phyloP scores from a whole-genome alignment of 805 yeast species.

The Kazachstania africana region DNA sequence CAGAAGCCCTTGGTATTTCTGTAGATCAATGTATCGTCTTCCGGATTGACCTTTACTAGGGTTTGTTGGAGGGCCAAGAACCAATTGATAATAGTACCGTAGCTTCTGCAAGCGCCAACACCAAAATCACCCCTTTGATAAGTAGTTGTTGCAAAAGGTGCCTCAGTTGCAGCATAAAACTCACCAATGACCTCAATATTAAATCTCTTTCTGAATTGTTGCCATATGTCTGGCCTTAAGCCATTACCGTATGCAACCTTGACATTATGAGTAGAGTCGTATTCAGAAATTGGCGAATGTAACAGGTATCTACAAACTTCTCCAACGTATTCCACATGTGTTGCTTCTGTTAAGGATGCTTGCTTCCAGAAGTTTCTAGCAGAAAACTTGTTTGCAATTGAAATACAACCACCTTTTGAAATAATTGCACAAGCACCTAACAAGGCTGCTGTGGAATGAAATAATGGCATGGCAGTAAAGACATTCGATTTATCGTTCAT shows the following conservation, averaged over 20 bases:
- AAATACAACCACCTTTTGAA: slow-evolving; percentile 60
- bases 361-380: slow-evolving; percentile 85
- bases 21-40: slow-evolving; percentile 60
- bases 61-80: slow-evolving; percentile 43
- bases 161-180: slow-evolving; percentile 88
- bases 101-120: slow-evolving; percentile 78
- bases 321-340: slow-evolving; percentile 87
- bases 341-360: slow-evolving; percentile 55
- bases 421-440: slow-evolving; percentile 67
- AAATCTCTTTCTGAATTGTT: slow-evolving; percentile 64
- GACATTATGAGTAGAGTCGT: slow-evolving; percentile 50
- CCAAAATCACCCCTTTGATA: slow-evolving; percentile 71
- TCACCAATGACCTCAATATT: slow-evolving; percentile 70
- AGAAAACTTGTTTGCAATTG: slow-evolving; percentile 72
- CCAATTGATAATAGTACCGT: slow-evolving; percentile 48
- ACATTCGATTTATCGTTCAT: slow-evolving; percentile 44
- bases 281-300: slow-evolving; percentile 52
- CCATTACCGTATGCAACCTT: slow-evolving; percentile 84
- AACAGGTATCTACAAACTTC: slow-evolving; percentile 83
- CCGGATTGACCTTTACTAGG: slow-evolving; percentile 66
- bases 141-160: slow-evolving; percentile 79
- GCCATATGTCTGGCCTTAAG: slow-evolving; percentile 80
- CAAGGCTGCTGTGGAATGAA: slow-evolving; percentile 89
- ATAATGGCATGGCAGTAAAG: slow-evolving; percentile 89
- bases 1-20: slow-evolving; percentile 63